phyloP scores from a whole-genome alignment of 2,329 filamentous ascomycete species.

The Allantophomopsis lycopodina region DNA sequence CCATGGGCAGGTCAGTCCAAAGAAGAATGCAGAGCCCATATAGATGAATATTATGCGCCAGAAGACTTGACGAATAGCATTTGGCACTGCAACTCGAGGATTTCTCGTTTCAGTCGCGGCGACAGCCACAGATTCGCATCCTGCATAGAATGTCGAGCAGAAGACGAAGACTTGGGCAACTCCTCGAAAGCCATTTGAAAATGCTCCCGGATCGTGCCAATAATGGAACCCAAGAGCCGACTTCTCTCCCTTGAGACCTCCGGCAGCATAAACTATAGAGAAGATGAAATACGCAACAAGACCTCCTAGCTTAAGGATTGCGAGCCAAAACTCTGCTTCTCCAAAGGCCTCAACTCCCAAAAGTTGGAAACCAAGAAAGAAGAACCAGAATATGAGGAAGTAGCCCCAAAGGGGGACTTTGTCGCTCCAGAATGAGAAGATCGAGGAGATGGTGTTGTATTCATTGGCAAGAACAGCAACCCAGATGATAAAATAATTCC shows the following conservation, averaged over 20 bases:
- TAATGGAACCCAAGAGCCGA: constrained; percentile 49
- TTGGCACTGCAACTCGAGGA: constrained; percentile 27
- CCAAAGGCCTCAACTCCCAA: constrained; percentile 62
- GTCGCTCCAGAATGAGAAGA: constrained; percentile 54
- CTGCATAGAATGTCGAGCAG: constrained; percentile 58
- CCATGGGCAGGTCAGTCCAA: constrained; percentile 59
- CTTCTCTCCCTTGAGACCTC: constrained; percentile 47
- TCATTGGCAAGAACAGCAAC: constrained; percentile 53
- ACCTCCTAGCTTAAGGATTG: constrained; percentile 56
- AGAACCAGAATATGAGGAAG: constrained; percentile 57
- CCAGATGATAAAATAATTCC: constrained; percentile 62
- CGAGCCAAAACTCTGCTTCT: constrained; percentile 65
- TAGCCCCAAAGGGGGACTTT: constrained; percentile 47
- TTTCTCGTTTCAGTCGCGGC: constrained; percentile 26
- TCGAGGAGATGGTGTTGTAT: constrained; percentile 55
- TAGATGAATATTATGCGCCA: constrained; percentile 38
- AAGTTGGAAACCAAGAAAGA: constrained; percentile 54
- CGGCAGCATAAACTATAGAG: constrained; percentile 56
- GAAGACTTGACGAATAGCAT: constrained; percentile 25
- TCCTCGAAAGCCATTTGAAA: constrained; percentile 53
- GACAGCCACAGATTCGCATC: constrained; percentile 46
- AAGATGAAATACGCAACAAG: constrained; percentile 63
- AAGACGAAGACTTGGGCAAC: constrained; percentile 55
- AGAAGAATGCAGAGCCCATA: constrained; percentile 61
- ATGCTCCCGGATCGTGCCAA: constrained; percentile 59